Conservation (phyloP, 108 stramenopile genomes). For the Nitzschia putrida region DNA sequence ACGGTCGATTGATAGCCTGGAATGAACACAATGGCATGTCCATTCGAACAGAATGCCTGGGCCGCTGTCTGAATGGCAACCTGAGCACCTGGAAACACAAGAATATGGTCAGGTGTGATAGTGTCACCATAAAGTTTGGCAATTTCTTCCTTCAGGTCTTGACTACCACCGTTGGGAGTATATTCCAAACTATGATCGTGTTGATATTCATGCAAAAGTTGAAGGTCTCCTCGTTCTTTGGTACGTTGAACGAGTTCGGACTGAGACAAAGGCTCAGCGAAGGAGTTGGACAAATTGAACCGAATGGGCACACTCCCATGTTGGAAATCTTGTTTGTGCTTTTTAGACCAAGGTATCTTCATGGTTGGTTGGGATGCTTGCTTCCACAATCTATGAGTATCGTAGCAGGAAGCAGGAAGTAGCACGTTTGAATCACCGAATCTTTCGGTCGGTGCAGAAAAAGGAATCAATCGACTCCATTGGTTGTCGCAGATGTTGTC, state of each 20-base stretch:
- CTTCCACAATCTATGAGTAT: no score
- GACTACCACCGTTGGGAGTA: conserved; percentile 74
- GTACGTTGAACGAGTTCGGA: conserved; percentile 53
- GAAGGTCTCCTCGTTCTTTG: conserved; percentile 35
- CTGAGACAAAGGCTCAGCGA: conserved; percentile 63
- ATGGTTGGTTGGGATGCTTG: neutral
- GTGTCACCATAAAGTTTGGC: conserved; percentile 52
- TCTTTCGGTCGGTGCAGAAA: no score
- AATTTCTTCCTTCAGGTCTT: conserved; percentile 68
- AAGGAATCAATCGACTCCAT: no score
- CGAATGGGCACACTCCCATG: conserved; percentile 17
- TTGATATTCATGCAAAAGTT: conserved; percentile 50
- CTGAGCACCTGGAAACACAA: conserved; percentile 79
- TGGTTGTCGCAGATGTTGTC: no score
- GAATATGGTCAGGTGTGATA: conserved; percentile 53
- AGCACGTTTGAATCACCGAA: no score
- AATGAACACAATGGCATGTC: conserved; percentile 75
- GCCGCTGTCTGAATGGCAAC: conserved; percentile 79
- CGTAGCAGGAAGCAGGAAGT: no score
- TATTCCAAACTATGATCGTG: conserved; percentile 58
- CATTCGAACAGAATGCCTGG: conserved; percentile 48
- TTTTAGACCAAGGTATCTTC: conserved; percentile 56
- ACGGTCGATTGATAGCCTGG: conserved; percentile 80
- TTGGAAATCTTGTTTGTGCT: conserved; percentile 70
- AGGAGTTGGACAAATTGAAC: conserved; percentile 79